phyloP scores from a whole-genome alignment of 192 early-diverging fungal genomes.

The Backusella mclennaniae region DNA sequence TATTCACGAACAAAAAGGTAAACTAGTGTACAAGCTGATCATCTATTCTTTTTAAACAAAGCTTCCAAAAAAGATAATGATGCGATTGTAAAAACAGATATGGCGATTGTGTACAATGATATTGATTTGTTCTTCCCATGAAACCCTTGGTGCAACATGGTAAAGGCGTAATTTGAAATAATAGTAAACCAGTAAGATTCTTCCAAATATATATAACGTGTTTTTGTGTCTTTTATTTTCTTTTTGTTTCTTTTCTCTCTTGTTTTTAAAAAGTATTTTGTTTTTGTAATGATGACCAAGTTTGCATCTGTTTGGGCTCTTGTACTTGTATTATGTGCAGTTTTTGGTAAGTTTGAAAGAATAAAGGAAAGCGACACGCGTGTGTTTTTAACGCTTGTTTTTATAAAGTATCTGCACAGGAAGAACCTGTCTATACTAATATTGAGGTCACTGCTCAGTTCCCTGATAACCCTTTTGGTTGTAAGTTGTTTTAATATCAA shows the following conservation, averaged over 20 bases:
- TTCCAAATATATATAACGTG: not conserved
- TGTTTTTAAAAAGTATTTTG: not conserved
- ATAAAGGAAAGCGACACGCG: not conserved
- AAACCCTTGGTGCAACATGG: not conserved
- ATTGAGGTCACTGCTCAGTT: constrained; percentile 33
- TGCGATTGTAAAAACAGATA: no score
- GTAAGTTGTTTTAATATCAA: constrained; percentile 26
- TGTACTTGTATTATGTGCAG: constrained; percentile 4
- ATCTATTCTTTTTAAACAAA: no score
- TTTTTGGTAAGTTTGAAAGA: not conserved
- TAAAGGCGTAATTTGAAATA: not conserved
- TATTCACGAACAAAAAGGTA: no score
- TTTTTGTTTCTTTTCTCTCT: constrained; percentile 4
- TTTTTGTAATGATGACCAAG: constrained; percentile 16
- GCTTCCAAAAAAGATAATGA: no score
- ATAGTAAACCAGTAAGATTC: not conserved
- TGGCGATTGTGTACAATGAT: not conserved
- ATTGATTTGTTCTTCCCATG: not conserved
- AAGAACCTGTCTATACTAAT: constrained; percentile 9
- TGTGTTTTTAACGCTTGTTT: not conserved
- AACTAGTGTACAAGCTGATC: no score
- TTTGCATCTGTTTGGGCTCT: constrained; percentile 22
- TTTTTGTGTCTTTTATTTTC: not conserved
- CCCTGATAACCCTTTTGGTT: constrained; percentile 39
- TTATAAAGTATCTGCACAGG: constrained; percentile 21